Evolutionary conservation across 2,329 filamentous ascomycete genomes (phyloP).

Genomic region (Davidsoniella neocaledoniae): DNA sequence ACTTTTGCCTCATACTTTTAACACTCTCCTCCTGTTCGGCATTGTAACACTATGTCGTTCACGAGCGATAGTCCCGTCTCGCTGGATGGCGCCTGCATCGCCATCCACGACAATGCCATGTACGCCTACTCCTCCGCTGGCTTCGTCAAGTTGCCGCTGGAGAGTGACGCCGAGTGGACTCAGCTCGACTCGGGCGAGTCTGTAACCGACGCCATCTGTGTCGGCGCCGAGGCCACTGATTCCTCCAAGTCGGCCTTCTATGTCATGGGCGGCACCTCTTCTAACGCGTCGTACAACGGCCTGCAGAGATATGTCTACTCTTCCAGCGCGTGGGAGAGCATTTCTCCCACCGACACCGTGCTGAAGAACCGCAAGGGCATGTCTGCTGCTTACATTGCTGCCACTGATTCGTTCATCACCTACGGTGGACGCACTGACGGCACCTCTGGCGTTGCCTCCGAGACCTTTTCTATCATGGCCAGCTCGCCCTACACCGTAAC

Average conservation of each 20-base stretch:
- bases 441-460: constrained; percentile 39
- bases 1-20: not conserved
- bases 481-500: constrained; percentile 47
- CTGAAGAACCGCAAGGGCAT: constrained; percentile 59
- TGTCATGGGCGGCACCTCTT: constrained; percentile 57
- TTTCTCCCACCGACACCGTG: constrained; percentile 29
- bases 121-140: constrained; percentile 64
- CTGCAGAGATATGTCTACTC: constrained; percentile 50
- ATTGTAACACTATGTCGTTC: constrained; percentile 12
- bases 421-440: constrained; percentile 61
- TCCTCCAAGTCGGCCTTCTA: constrained; percentile 48
- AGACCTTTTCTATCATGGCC: constrained; percentile 60
- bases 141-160: constrained; percentile 57
- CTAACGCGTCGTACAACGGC: constrained; percentile 44
- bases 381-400: constrained; percentile 56
- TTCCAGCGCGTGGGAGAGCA: constrained; percentile 34
- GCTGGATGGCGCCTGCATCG: constrained; percentile 64
- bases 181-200: constrained; percentile 46
- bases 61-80: constrained; percentile 28
- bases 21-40: constrained; percentile 10
- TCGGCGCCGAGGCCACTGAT: constrained; percentile 48
- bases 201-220: constrained; percentile 62
- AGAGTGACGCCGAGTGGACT: constrained; percentile 56
- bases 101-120: constrained; percentile 63
- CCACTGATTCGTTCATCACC: constrained; percentile 55